Base-by-base conservation (phyloP, 495 filamentous ascomycete species). In the Penicillium paxilli region DNA sequence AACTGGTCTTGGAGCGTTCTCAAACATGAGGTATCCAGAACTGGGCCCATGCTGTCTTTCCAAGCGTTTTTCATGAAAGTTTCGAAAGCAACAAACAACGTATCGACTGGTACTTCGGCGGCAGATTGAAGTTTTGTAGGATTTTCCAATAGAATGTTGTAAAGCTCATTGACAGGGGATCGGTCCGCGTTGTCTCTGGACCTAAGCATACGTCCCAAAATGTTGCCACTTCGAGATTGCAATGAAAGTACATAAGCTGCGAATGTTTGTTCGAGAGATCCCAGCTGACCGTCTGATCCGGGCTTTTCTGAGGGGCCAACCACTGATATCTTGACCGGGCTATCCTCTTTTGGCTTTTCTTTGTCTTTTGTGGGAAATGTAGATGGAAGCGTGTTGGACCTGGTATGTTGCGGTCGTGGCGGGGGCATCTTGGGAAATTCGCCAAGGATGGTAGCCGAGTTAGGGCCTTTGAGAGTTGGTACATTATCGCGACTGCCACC, bases 11-110 rank as follows among this genome's bases (percentile, higher is more conserved):
- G 91, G 20, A 98, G 75, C 11, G 79, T 75, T 45, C 84, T 80
- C 23, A 96, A 71, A 14, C 81, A 78, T 21, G 85, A 73, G 25
- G 78, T 66, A 3, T 85, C 78, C 53, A 98, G 80, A 30, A 98
- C 78, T 3, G 88, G 82, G 0, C 95, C 95, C 78, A 97, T 92
- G 55, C 89, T 87, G 44, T 91, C 86, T 49, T 79, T 84, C 94
- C 94, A 98, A 24, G 91, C 91, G 51, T 89, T 86, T 52, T 83
- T 84, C 63, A 97, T 78, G 56, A 97, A 98, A 54, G 94, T 96
- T 60, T 96, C 92, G 63, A 98, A 98, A 1, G 93, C 90, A 16
- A 87, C 87, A 60, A 97, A 96, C 9, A 97, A 78, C n/a, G 93
- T 86, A 64, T 96, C 92, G 19, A 96, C 84, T 11, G 89, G 80